These are phyloP conservation scores for Metahyphopichia silvanorum DNA, from an alignment of 805 yeast genomes.

Conservation along the genomic window DNA sequence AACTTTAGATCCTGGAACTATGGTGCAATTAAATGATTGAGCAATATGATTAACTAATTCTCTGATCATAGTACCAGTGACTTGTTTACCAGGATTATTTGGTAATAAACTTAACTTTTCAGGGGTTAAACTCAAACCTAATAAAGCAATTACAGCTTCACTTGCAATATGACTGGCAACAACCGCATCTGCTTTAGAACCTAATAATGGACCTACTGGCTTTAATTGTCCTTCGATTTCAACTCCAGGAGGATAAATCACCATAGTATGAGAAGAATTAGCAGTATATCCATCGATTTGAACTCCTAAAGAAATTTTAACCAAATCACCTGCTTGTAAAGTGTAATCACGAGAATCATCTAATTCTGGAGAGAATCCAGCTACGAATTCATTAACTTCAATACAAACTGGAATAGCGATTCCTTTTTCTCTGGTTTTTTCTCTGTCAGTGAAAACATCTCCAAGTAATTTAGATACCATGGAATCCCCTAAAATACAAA, in stretches of 20 bases:
- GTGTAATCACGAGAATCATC: slow-evolving; percentile 50
- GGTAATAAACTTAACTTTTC: slow-evolving; percentile 56
- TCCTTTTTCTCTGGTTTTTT: slow-evolving; percentile 75
- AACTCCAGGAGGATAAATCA: slow-evolving; percentile 68
- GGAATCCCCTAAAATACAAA: slow-evolving; percentile 81
- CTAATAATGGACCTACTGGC: slow-evolving; percentile 79
- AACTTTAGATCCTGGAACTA: slow-evolving; percentile 90
- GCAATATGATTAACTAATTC: slow-evolving; percentile 83
- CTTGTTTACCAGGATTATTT: slow-evolving; percentile 37
- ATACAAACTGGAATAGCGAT: slow-evolving; percentile 89
- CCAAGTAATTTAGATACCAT: slow-evolving; percentile 60
- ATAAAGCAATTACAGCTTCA: slow-evolving; percentile 75
- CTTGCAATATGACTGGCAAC: slow-evolving; percentile 88
- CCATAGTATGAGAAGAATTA: slow-evolving; percentile 80
- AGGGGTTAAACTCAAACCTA: slow-evolving; percentile 72
- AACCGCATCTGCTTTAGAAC: slow-evolving; percentile 82
- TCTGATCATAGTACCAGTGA: slow-evolving; percentile 72
- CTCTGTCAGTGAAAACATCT: slow-evolving; percentile 54
- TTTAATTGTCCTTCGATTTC: slow-evolving; percentile 28
- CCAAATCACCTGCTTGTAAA: slow-evolving; percentile 76
- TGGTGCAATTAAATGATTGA: slow-evolving; percentile 73
- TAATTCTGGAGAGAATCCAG: slow-evolving; percentile 84
- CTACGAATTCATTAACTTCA: slow-evolving; percentile 74
- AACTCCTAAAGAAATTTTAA: slow-evolving; percentile 81
- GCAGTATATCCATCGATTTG: slow-evolving; percentile 96